Percentiles rank a stretch among this genome's conserved stretches.
Conservation (phyloP, 2,329 filamentous ascomycete species). For the Alternaria conjuncta region DNA sequence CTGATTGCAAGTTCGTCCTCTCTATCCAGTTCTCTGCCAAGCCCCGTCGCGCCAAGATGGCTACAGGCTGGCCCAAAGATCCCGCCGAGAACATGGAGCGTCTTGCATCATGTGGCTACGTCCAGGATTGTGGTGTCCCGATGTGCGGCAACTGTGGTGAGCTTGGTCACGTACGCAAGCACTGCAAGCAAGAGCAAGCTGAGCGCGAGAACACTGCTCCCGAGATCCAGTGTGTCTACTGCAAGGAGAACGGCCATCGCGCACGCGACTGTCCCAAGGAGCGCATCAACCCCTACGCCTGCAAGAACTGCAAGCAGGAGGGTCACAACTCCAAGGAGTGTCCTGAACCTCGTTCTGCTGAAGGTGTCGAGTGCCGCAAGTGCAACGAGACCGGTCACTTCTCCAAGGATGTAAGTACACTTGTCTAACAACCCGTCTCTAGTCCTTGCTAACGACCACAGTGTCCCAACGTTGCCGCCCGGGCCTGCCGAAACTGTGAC, state of each 20-base stretch:
- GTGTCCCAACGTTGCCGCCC: conserved; percentile 40
- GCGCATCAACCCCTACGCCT: conserved; percentile 68
- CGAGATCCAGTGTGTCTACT: conserved; percentile 69
- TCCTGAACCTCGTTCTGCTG: conserved; percentile 55
- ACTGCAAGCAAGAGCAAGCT: conserved; percentile 64
- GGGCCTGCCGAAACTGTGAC: conserved; percentile 47
- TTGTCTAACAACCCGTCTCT: not conserved
- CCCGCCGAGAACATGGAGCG: conserved; percentile 67
- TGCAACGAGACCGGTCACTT: conserved; percentile 61
- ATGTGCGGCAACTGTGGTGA: conserved; percentile 70
- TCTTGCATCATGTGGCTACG: conserved; percentile 69
- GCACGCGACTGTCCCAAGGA: conserved; percentile 66
- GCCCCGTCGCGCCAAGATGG: conserved; percentile 60
- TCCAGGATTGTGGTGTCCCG: conserved; percentile 64
- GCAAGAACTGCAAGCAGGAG: conserved; percentile 70
- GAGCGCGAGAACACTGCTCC: conserved; percentile 54
- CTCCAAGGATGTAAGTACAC: conserved; percentile 37
- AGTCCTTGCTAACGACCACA: conserved; percentile 25
- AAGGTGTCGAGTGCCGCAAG: conserved; percentile 69
- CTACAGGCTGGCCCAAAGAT: conserved; percentile 64
- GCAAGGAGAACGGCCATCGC: conserved; percentile 68
- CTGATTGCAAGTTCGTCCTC: conserved; percentile 69
- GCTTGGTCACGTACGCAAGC: conserved; percentile 66
- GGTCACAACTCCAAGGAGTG: conserved; percentile 48
- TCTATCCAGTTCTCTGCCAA: conserved; percentile 67